These are phyloP conservation scores for Suhomyces canberraensis DNA, from an alignment of 805 yeast genomes.

Conservation along the genomic window DNA sequence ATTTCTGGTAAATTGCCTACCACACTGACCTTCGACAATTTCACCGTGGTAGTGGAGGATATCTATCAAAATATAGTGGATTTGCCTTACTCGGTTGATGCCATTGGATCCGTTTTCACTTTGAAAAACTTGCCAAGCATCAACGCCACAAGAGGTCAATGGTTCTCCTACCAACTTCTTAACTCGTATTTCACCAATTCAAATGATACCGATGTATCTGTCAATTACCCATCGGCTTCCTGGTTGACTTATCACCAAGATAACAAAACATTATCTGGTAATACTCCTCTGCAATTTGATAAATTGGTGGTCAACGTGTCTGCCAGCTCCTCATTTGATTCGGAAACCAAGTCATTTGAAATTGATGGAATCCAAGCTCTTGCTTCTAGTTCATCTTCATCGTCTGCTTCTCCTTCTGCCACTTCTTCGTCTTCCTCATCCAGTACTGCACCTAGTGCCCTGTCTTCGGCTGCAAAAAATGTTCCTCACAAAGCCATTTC, in stretches of 20 bases:
- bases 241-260: conserved; percentile 67
- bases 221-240: conserved; percentile 30
- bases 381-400: conserved; percentile 21
- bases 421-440: conserved; percentile 27
- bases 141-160: conserved; percentile 66
- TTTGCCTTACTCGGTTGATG: conserved; percentile 54
- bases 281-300: conserved; percentile 40
- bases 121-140: conserved; percentile 49
- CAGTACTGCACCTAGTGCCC: conserved; percentile 20
- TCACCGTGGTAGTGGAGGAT: conserved; percentile 59
- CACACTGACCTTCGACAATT: conserved; percentile 37
- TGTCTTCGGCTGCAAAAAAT: conserved; percentile 12
- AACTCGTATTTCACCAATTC: conserved; percentile 56
- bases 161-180: conserved; percentile 54
- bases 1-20: conserved; percentile 58
- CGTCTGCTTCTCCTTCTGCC: conserved; percentile 20
- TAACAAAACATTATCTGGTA: conserved; percentile 68
- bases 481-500: conserved; percentile 4
- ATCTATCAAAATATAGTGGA: conserved; percentile 56
- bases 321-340: conserved; percentile 28
- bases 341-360: conserved; percentile 41
- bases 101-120: conserved; percentile 56
- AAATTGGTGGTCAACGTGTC: conserved; percentile 22
- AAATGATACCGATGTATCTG: conserved; percentile 46
- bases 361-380: conserved; percentile 46